These are phyloP conservation scores for Magnusiomyces suaveolens DNA, from an alignment of 1,139 yeast species.

Conservation along the genomic window DNA sequence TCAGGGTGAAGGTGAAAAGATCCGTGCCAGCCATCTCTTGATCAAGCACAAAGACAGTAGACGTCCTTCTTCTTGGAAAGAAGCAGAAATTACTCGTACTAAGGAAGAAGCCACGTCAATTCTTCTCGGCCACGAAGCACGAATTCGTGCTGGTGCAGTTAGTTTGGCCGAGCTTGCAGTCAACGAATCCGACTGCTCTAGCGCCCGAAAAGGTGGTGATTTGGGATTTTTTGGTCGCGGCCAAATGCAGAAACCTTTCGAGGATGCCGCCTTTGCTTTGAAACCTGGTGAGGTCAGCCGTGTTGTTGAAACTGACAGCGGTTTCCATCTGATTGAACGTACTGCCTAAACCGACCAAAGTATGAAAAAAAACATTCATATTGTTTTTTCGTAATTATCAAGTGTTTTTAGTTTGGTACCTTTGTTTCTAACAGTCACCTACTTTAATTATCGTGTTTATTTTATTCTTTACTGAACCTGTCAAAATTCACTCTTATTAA, in stretches of 20 bases:
- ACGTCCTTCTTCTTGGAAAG: conserved; percentile 88
- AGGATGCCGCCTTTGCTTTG: conserved; percentile 72
- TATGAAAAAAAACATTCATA: no score
- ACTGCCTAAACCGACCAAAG: conserved; percentile 47
- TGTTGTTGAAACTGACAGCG: conserved; percentile 82
- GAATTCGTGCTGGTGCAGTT: conserved; percentile 60
- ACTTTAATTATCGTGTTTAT: no score
- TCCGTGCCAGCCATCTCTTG: conserved; percentile 65
- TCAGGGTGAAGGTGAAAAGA: conserved; percentile 34
- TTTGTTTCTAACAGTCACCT: no score
- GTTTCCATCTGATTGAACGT: conserved; percentile 80
- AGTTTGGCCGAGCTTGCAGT: conserved; percentile 64
- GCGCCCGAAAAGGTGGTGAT: conserved; percentile 84
- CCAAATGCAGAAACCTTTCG: conserved; percentile 92
- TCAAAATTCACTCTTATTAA: no score
- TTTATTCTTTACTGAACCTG: no score
- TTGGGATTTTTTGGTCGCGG: conserved; percentile 82
- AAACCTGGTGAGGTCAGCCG: conserved; percentile 78
- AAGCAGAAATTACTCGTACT: conserved; percentile 59
- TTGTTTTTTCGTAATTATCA: no score
- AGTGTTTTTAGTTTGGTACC: no score
- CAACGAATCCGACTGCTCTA: conserved; percentile 81
- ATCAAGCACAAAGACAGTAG: conserved; percentile 77
- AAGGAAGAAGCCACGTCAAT: conserved; percentile 77
- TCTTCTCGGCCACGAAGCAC: conserved; percentile 48